phyloP scores from a whole-genome alignment of 2,329 filamentous ascomycete genomes.

The Calycina marina region DNA sequence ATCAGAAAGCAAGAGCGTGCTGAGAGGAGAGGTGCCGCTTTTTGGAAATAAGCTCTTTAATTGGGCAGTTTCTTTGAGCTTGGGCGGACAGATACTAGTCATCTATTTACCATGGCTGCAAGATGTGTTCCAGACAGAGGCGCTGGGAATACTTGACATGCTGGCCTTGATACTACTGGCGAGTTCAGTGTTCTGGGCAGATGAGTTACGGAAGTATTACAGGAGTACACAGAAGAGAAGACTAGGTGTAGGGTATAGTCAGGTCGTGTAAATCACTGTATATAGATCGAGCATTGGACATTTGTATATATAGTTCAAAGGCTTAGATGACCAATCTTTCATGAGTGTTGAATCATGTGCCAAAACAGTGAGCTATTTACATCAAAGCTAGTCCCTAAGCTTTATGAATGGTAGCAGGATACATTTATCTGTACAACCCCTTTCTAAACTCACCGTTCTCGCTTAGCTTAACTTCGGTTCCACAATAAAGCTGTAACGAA shows the following conservation, averaged over 20 bases:
- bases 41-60: slow-evolving; percentile 92
- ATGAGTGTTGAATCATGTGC: not conserved
- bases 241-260: slow-evolving; percentile 47
- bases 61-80: slow-evolving; percentile 75
- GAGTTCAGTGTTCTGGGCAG: slow-evolving; percentile 88
- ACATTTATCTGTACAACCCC: too few species aligned
- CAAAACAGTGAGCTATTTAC: slow-evolving; percentile 5
- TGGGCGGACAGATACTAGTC: slow-evolving; percentile 77
- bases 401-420: too few species aligned
- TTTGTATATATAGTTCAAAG: too few species aligned
- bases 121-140: slow-evolving; percentile 90
- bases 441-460: too few species aligned
- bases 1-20: slow-evolving; percentile 76
- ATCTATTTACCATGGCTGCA: slow-evolving; percentile 93
- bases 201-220: slow-evolving; percentile 77
- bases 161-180: slow-evolving; percentile 58
- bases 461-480: too few species aligned
- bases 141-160: slow-evolving; percentile 60
- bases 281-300: too few species aligned
- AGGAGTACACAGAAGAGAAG: slow-evolving; percentile 40
- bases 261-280: slow-evolving; percentile 49
- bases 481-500: slow-evolving; percentile 2
- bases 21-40: slow-evolving; percentile 70
- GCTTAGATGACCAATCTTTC: too few species aligned
- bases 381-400: too few species aligned